Evolutionary conservation across 345 rosid species (phyloP).

Genomic region (Euphorbia lathyris): DNA sequence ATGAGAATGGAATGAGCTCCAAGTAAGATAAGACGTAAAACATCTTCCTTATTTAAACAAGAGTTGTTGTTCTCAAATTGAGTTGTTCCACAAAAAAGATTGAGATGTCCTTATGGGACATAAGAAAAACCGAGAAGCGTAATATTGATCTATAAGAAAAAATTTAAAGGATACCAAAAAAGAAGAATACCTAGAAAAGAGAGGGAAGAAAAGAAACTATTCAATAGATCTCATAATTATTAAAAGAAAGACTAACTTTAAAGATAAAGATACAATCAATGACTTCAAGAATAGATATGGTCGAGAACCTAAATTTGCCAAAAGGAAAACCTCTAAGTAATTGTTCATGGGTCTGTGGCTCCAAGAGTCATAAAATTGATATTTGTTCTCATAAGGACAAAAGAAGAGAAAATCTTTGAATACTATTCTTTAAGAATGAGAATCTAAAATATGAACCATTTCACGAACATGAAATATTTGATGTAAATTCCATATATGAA

Average conservation of each 20-base stretch:
- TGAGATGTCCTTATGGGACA: too few species aligned
- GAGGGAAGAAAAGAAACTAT: too few species aligned
- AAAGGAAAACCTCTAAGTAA: not conserved
- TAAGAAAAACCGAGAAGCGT: too few species aligned
- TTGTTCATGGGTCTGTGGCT: not conserved
- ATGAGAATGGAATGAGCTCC: not conserved
- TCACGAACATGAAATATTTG: not conserved
- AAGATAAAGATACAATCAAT: too few species aligned
- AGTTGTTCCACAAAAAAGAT: too few species aligned
- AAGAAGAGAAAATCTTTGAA: not conserved
- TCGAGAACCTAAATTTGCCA: not conserved
- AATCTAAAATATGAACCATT: not conserved
- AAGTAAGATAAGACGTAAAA: not conserved
- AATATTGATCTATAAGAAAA: not conserved
- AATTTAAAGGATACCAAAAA: not conserved
- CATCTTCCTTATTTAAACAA: not conserved
- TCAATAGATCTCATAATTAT: too few species aligned
- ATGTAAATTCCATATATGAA: not conserved
- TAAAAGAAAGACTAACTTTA: too few species aligned
- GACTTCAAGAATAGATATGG: not conserved
- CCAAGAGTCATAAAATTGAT: not conserved
- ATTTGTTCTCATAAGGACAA: not conserved
- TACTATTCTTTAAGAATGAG: not conserved
- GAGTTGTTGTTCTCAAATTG: too few species aligned
- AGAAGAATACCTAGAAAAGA: not conserved